Base-by-base conservation (phyloP, 2,329 filamentous ascomycete genomes). In the Cryoendolithus antarcticus region DNA sequence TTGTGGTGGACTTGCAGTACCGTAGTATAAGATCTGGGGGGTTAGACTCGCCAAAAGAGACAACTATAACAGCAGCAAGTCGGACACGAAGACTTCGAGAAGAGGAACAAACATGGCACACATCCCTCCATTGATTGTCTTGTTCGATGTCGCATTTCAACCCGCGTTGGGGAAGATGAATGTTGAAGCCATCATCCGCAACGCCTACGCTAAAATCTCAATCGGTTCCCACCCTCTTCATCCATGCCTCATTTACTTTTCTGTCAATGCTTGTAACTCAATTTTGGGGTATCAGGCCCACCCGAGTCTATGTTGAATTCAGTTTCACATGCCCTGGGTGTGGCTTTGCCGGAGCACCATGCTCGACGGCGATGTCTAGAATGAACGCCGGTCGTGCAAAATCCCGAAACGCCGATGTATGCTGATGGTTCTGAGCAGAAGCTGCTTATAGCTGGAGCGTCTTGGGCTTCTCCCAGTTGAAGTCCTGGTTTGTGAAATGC, bases 381-480 rank as follows among this genome's bases (percentile, higher is more conserved):
- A n/a, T 32, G n/a, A 32, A n/a, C 30, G n/a, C 30, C 30, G 30
- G 30, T 13, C 12, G 12, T 32, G 30, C 12, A 32, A n/a, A 13
- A n/a, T n/a, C 12, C n/a, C 12, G 12, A 40, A 40, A 35, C 38
- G 29, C 36, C 33, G 35, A 15, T 40, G 32, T 28, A 34, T 35
- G 38, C 32, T 40, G 30, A 29, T 41, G 32, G 35, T 41, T 39
- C 32, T 32, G 9, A 7, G 21, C 12, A 39, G 33, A 38, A 12
- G 39, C 33, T 34, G 33, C 64, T 77, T 94, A 96, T 69, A 85
- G 82, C 70, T 83, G 88, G 61, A 98, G 84, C 54, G 73, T 58
- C 84, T 94, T 95, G 61, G 91, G 89, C 78, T 96, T 77, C 80
- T 98, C 91, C 91, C 91, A 98, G 69, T 72, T 78, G 77, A 98